Conservation (phyloP, 495 filamentous ascomycete species). For the Penicillium cataractarum region DNA sequence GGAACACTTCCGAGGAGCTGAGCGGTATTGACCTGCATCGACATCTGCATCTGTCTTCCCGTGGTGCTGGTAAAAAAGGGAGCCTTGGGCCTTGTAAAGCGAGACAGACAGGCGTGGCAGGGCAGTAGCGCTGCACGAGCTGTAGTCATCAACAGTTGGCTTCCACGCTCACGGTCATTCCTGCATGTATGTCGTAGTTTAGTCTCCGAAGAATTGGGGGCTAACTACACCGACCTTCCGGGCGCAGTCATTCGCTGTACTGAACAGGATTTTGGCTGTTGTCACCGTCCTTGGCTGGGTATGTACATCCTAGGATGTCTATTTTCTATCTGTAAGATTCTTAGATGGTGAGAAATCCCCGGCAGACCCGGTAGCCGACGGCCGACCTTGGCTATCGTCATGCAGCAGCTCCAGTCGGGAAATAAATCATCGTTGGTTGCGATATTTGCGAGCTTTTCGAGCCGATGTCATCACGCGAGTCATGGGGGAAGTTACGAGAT, state of each 20-base stretch:
- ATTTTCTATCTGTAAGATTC: too few species aligned
- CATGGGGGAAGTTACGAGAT: conserved; percentile 4
- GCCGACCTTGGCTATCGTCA: conserved; percentile 21
- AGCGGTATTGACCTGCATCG: too few species aligned
- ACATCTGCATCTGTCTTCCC: neutral
- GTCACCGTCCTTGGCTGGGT: neutral
- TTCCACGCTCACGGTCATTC: neutral
- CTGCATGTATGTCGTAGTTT: neutral
- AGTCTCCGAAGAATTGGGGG: neutral
- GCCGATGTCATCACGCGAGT: conserved; percentile 6
- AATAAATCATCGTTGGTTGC: neutral
- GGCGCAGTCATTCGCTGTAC: neutral
- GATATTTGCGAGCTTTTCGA: neutral
- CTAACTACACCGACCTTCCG: neutral
- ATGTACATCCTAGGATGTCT: neutral
- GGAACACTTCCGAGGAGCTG: neutral
- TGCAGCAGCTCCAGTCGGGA: conserved; percentile 5
- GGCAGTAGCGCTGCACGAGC: neutral
- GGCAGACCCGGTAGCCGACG: conserved; percentile 1
- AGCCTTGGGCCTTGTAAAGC: neutral
- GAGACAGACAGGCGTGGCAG: neutral
- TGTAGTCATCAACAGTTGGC: neutral
- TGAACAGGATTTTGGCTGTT: neutral
- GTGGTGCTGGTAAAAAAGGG: neutral
- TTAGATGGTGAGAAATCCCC: conserved; percentile 1